A percentile compares a stretch with the other conserved stretches of the same genome.
phyloP scores from a whole-genome alignment of 2,329 filamentous ascomycete species.

The Coniochaeta sp. region DNA sequence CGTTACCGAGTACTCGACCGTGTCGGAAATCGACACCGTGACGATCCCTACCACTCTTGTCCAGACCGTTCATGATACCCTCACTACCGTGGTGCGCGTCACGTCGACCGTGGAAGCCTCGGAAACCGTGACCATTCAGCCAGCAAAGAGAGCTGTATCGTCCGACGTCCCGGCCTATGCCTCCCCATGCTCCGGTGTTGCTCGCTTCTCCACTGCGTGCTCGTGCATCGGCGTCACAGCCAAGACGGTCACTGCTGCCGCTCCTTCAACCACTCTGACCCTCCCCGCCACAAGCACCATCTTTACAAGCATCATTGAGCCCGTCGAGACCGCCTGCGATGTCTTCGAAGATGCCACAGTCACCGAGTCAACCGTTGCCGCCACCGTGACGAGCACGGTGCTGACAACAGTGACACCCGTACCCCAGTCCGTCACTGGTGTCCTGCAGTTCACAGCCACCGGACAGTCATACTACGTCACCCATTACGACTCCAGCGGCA shows the following conservation, averaged over 20 bases:
- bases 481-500: neutral
- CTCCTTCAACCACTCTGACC: neutral
- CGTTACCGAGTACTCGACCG: neutral
- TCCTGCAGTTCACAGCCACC: neutral
- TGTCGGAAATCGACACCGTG: neutral
- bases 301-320: neutral
- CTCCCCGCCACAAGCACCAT: neutral
- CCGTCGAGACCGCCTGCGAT: neutral
- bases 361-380: neutral
- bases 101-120: neutral
- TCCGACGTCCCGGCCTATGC: neutral
- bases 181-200: neutral
- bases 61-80: neutral
- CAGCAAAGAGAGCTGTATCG: neutral
- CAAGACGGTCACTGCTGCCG: neutral
- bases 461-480: neutral
- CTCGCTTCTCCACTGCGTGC: slow-evolving; percentile 1
- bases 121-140: neutral
- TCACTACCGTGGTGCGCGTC: neutral
- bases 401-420: neutral
- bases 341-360: neutral
- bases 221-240: slow-evolving; percentile 3
- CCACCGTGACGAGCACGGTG: neutral
- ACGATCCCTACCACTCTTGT: neutral
- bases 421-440: neutral